phyloP scores from a whole-genome alignment of 2,329 filamentous ascomycete species.

The Karstenula rhodostoma region DNA sequence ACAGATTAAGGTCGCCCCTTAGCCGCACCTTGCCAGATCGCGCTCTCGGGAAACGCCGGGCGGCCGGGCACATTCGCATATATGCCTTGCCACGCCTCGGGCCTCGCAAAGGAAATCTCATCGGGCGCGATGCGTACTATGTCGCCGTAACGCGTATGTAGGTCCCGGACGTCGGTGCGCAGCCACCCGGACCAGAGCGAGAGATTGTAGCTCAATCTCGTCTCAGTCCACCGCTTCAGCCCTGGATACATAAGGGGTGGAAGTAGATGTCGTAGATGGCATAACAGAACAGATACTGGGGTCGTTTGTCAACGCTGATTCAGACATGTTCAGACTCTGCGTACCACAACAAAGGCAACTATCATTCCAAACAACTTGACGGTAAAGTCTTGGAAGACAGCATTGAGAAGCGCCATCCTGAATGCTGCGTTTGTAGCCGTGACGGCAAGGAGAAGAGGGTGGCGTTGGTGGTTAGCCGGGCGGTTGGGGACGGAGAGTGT shows the following conservation, averaged over 20 bases:
- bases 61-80: constrained; percentile 2
- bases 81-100: constrained; percentile 15
- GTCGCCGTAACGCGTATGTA: constrained; percentile 13
- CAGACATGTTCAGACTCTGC: not conserved
- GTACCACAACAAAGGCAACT: constrained; percentile 1
- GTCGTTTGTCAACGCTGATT: not conserved
- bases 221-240: constrained; percentile 7
- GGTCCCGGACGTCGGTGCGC: not conserved
- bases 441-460: constrained; percentile 28
- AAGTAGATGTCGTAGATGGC: constrained; percentile 19
- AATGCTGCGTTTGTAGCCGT: constrained; percentile 50
- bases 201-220: constrained; percentile 5
- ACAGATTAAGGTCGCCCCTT: constrained; percentile 5
- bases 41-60: constrained; percentile 7
- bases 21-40: constrained; percentile 6
- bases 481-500: too few species aligned
- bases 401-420: constrained; percentile 2
- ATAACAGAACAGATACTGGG: not conserved
- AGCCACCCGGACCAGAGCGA: constrained; percentile 3
- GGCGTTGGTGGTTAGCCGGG: too few species aligned
- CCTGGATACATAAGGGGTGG: constrained; percentile 17
- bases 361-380: constrained; percentile 1
- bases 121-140: constrained; percentile 16
- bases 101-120: constrained; percentile 16
- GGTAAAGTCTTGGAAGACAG: constrained; percentile 1